Base-by-base conservation (phyloP, 768 basidiomycete species). In the Hydnomerulius pinastri region DNA sequence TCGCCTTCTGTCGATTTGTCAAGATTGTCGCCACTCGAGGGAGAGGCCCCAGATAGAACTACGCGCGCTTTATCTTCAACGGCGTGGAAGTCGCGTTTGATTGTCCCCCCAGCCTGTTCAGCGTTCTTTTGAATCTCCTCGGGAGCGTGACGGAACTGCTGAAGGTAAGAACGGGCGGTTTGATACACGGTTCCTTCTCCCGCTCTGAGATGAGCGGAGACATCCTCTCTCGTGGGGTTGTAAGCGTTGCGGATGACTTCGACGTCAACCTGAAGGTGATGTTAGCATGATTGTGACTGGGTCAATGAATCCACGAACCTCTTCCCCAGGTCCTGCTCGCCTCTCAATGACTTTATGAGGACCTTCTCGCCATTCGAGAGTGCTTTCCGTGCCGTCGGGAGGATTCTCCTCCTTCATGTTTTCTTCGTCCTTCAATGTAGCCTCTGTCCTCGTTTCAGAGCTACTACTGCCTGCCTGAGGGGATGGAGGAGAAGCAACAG, bases 361-460 rank as follows among this genome's bases (percentile, higher is more conserved):
- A 3, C 88, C 88, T 61, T 93, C 89, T 61, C 76, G 74, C 84
- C 87, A 92, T 59, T 89, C 85, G 21, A 73, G 53, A 15, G 33
- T 33, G 4, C 29, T 51, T 39, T 70, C 76, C 2, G 55, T 65
- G 15, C 80, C 78, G 52, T 83, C 78, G 2, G 79, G 77, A 9
- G 70, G 71, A 6, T 61, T 64, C 38, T 79, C 74, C 11, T 68
- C 69, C 44, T 68, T 68, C 11, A 37, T 49, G 2, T 27, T 46
- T 12, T 67, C 59, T 20, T 61, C 63, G 7, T 30, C 51, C 24
- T 58, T 48, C 4, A 44, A 25, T 11, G 37, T 44, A 6, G 53
- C 48, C 18, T 60, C 58, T 1, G 36, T 52, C 18, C 52, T 58
- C 17, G 53, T 21, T 15, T 43, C 29, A n/a, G 15, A 24, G 40